Conservation (phyloP, 345 rosid genomes). For the Physaria fendleri region DNA sequence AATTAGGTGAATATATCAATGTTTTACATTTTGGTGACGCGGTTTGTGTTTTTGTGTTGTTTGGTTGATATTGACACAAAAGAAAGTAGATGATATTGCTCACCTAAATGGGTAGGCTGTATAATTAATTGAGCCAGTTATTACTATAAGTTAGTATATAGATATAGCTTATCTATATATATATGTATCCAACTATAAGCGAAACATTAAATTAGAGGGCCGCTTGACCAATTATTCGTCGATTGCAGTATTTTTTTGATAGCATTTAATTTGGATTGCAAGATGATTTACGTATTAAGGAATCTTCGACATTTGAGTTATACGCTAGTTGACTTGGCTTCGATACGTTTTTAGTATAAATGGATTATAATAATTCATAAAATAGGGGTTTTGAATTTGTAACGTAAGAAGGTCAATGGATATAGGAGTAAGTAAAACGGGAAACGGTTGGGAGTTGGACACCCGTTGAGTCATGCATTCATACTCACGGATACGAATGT, state of each 20-base stretch:
- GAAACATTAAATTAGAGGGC: background rate
- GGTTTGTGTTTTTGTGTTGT: background rate
- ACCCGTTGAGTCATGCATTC: background rate
- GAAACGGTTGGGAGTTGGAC: conserved; percentile 22
- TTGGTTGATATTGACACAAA: background rate
- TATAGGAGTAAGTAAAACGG: background rate
- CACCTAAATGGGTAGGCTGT: conserved; percentile 30
- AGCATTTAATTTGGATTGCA: background rate
- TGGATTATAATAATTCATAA: too few species aligned
- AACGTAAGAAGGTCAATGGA: too few species aligned
- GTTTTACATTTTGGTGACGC: conserved; percentile 3
- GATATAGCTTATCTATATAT: background rate
- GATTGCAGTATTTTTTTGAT: background rate
- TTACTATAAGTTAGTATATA: background rate
- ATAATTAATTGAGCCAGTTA: conserved; percentile 13
- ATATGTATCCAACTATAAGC: background rate
- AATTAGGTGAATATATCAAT: background rate
- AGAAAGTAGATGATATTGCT: conserved; percentile 20
- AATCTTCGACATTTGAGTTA: background rate
- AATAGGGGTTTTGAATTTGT: too few species aligned
- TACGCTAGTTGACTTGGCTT: background rate
- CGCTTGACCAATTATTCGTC: background rate
- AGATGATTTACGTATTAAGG: background rate
- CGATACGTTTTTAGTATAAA: too few species aligned
- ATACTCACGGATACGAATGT: background rate